These are phyloP conservation scores for Leccinum disarticulatum DNA, from an alignment of 768 basidiomycete genomes.

Conservation along the genomic window DNA sequence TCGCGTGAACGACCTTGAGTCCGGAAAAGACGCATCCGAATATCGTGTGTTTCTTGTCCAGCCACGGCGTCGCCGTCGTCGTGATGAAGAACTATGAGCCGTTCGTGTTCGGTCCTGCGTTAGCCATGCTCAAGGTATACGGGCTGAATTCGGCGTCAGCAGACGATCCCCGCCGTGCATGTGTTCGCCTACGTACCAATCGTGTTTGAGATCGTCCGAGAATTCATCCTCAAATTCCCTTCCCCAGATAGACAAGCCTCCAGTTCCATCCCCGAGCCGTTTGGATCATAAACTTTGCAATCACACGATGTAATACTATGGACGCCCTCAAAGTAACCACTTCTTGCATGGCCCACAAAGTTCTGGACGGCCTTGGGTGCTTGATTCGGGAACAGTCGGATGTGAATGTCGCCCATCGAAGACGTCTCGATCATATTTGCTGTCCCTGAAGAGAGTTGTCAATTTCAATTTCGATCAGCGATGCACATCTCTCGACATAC, in stretches of 20 bases:
- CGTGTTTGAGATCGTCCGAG: slow-evolving; percentile 83
- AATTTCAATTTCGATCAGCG: not conserved
- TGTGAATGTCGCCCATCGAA: slow-evolving; percentile 93
- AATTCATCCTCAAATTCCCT: slow-evolving; percentile 93
- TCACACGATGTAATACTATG: slow-evolving; percentile 90
- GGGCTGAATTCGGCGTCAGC: slow-evolving; percentile 51
- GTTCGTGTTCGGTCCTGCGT: slow-evolving; percentile 86
- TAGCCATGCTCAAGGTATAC: slow-evolving; percentile 95
- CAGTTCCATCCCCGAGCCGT: slow-evolving; percentile 95
- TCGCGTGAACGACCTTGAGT: slow-evolving; percentile 85
- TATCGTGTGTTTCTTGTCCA: slow-evolving; percentile 90
- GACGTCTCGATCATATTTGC: slow-evolving; percentile 89
- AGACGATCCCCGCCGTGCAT: not conserved
- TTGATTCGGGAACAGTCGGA: slow-evolving; percentile 86
- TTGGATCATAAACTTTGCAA: slow-evolving; percentile 98
- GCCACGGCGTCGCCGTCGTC: slow-evolving; percentile 90
- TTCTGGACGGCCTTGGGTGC: slow-evolving; percentile 97
- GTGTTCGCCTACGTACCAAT: slow-evolving; percentile 53
- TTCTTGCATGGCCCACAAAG: slow-evolving; percentile 89
- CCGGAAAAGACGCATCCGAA: slow-evolving; percentile 89
- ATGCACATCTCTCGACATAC: slow-evolving; percentile 46
- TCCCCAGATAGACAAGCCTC: slow-evolving; percentile 89
- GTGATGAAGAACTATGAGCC: slow-evolving; percentile 99
- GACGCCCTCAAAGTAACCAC: slow-evolving; percentile 88
- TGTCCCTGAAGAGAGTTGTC: slow-evolving; percentile 53